These are phyloP conservation scores for Phytomonas francai DNA, from an alignment of 208 protist species.

Conservation along the genomic window DNA sequence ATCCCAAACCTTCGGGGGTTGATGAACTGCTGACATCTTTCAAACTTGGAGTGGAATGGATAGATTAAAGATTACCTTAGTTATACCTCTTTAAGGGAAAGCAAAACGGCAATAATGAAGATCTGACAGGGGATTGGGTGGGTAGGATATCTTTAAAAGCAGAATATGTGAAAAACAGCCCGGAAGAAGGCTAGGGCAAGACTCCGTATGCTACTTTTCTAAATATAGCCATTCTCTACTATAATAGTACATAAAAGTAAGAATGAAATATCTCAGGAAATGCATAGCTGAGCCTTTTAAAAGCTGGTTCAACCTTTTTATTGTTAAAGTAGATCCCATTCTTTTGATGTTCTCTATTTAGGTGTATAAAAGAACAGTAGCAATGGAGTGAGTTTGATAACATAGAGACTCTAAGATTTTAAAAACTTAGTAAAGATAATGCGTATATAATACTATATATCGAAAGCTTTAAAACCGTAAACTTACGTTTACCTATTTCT, in stretches of 20 bases:
- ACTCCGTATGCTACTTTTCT: background rate
- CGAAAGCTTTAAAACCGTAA: background rate
- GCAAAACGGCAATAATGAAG: slow-evolving; percentile 4
- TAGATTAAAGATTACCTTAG: background rate
- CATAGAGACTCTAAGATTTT: background rate
- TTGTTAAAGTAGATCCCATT: background rate
- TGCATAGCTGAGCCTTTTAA: background rate
- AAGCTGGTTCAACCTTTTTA: background rate
- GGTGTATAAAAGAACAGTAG: background rate
- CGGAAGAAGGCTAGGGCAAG: background rate
- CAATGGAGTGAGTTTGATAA: background rate
- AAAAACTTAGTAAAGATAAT: background rate
- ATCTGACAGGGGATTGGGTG: background rate
- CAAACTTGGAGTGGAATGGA: background rate
- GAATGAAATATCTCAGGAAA: background rate
- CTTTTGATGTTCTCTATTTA: background rate
- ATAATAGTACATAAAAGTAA: slow-evolving; percentile 4
- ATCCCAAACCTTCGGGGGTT: slow-evolving; percentile 49
- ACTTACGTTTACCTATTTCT: background rate
- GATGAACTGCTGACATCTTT: background rate
- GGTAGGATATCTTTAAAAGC: background rate
- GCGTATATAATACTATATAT: slow-evolving; percentile 2
- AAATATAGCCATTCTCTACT: slow-evolving; percentile 2
- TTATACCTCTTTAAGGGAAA: background rate
- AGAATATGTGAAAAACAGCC: background rate